Evolutionary conservation across 1,139 yeast species (phyloP).

Genomic region (Kurtzmaniella quercitrusa): DNA sequence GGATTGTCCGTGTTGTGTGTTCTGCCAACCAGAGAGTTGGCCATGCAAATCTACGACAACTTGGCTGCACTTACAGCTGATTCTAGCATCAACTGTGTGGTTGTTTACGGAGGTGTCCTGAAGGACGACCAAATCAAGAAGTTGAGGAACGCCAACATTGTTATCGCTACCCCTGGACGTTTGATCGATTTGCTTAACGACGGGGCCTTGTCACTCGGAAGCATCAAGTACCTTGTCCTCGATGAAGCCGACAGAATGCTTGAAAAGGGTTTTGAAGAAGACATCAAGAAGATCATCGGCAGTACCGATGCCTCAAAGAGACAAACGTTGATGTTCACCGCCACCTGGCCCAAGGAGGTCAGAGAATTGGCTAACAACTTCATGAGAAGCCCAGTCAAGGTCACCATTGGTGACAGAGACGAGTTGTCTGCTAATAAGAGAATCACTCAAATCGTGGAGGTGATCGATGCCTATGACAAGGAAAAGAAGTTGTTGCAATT

Average conservation of each 20-base stretch:
- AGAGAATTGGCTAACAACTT: slow-evolving; percentile 87
- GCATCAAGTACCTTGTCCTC: slow-evolving; percentile 73
- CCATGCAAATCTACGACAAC: slow-evolving; percentile 89
- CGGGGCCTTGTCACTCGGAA: slow-evolving; percentile 68
- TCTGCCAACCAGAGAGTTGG: slow-evolving; percentile 96
- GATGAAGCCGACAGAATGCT: slow-evolving; percentile 99
- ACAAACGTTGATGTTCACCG: slow-evolving; percentile 87
- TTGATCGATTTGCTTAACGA: slow-evolving; percentile 87
- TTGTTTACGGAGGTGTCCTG: slow-evolving; percentile 96
- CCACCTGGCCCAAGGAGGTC: slow-evolving; percentile 90
- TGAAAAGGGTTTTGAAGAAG: slow-evolving; percentile 94
- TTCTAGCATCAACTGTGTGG: slow-evolving; percentile 66
- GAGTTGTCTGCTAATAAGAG: slow-evolving; percentile 92
- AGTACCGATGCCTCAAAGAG: slow-evolving; percentile 45
- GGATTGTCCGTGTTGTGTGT: slow-evolving; percentile 77
- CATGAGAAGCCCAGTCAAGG: slow-evolving; percentile 80
- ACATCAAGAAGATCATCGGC: slow-evolving; percentile 76
- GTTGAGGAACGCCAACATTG: slow-evolving; percentile 59
- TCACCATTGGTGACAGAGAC: slow-evolving; percentile 90
- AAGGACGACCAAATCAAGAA: slow-evolving; percentile 83
- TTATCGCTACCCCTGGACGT: slow-evolving; percentile 97
- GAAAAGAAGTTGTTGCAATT: slow-evolving; percentile 72
- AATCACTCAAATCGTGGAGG: slow-evolving; percentile 91
- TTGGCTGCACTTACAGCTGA: slow-evolving; percentile 61
- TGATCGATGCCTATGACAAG: slow-evolving; percentile 76